Conservation (phyloP, 2,329 filamentous ascomycete genomes). For the Xylaria sp. region DNA sequence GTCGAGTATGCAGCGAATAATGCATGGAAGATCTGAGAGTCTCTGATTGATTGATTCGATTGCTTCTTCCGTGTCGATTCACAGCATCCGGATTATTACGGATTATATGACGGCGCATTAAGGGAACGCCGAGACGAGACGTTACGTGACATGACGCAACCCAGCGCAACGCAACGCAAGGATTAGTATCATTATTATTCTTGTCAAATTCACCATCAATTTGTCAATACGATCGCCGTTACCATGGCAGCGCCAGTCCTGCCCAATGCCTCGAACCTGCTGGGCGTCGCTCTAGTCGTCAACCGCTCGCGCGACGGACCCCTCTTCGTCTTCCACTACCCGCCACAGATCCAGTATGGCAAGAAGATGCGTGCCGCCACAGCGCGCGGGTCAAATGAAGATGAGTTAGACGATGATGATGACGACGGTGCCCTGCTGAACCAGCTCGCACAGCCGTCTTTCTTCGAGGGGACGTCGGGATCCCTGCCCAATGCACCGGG, state of each 20-base stretch:
- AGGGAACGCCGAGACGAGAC: neutral
- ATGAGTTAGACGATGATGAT: conserved; percentile 32
- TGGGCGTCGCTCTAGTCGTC: conserved; percentile 70
- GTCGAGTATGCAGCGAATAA: neutral
- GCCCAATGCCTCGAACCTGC: conserved; percentile 50
- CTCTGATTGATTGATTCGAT: neutral
- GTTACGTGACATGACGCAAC: neutral
- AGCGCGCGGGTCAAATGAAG: conserved; percentile 28
- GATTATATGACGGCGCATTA: no score
- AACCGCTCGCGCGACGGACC: conserved; percentile 72
- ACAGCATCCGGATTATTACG: neutral
- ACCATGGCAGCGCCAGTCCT: conserved; percentile 46
- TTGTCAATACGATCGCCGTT: neutral
- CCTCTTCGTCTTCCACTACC: conserved; percentile 82
- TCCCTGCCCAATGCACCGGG: conserved; percentile 35
- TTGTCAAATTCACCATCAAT: neutral
- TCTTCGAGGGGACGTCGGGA: conserved; percentile 26
- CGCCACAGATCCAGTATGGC: conserved; percentile 49
- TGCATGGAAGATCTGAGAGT: neutral
- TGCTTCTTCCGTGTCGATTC: neutral
- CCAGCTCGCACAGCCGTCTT: conserved; percentile 39
- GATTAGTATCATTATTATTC: neutral
- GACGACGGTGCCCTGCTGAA: conserved; percentile 49
- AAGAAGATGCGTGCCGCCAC: conserved; percentile 29
- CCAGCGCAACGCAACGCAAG: neutral